Conservation (phyloP, 106 monocot species). For the Dendrobium nobile region DNA sequence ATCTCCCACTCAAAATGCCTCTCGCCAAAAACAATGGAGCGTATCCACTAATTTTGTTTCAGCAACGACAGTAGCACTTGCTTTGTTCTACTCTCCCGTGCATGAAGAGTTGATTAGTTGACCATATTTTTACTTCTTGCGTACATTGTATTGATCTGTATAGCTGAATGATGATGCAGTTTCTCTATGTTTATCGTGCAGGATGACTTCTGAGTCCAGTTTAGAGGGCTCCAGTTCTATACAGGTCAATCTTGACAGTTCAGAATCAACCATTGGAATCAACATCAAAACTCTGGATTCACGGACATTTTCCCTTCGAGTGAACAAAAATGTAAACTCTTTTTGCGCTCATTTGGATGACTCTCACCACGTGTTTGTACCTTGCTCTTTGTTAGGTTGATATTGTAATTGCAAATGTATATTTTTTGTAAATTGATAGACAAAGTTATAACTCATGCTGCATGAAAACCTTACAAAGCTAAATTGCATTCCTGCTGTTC, state of each 20-base stretch:
- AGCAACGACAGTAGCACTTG: background rate
- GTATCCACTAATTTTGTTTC: no score
- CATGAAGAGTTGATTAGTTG: background rate
- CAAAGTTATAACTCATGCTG: background rate
- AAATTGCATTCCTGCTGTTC: background rate
- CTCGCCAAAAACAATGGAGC: no score
- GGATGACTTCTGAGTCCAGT: constrained; percentile 43
- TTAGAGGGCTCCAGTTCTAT: constrained; percentile 27
- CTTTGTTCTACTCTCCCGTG: background rate
- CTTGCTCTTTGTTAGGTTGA: background rate
- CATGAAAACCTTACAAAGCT: background rate
- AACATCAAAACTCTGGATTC: constrained; percentile 77
- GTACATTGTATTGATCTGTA: background rate
- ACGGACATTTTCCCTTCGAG: constrained; percentile 40
- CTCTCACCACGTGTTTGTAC: background rate
- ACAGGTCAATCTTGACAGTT: constrained; percentile 18
- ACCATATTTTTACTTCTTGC: background rate
- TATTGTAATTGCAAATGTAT: background rate
- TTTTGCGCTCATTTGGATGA: background rate
- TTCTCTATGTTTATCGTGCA: constrained; percentile 1
- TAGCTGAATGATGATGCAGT: background rate
- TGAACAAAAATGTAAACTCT: constrained; percentile 50
- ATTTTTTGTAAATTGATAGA: background rate
- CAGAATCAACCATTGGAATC: constrained; percentile 44
- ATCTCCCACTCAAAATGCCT: no score